These are phyloP conservation scores for Stagonosporopsis cucurbitacearum DNA, from an alignment of 2,329 filamentous ascomycete species.

Conservation along the genomic window DNA sequence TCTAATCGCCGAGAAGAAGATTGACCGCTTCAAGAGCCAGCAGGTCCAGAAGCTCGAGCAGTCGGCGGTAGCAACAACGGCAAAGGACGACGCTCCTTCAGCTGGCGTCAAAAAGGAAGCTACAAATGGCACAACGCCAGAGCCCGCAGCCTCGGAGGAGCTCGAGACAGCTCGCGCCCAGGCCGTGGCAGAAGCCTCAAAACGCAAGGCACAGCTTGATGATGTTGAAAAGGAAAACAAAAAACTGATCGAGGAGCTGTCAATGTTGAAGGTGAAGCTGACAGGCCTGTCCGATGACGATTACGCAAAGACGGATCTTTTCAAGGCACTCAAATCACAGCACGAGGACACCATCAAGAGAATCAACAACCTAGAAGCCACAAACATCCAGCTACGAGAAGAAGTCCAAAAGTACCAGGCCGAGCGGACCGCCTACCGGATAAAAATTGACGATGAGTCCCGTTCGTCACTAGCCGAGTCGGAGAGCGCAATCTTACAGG, in stretches of 20 bases:
- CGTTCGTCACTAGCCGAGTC: slow-evolving; percentile 75
- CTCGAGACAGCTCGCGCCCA: slow-evolving; percentile 79
- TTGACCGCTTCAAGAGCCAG: slow-evolving; percentile 85
- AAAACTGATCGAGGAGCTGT: slow-evolving; percentile 78
- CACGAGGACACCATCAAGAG: slow-evolving; percentile 92
- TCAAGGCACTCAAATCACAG: slow-evolving; percentile 88
- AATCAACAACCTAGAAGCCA: slow-evolving; percentile 88
- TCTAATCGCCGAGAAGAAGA: slow-evolving; percentile 92
- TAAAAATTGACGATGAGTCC: slow-evolving; percentile 80
- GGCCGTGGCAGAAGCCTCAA: slow-evolving; percentile 74
- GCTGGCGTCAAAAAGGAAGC: slow-evolving; percentile 59
- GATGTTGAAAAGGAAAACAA: slow-evolving; percentile 78
- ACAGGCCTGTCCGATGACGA: slow-evolving; percentile 87
- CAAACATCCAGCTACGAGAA: slow-evolving; percentile 82
- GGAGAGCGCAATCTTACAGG: slow-evolving; percentile 79
- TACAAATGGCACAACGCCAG: slow-evolving; percentile 63
- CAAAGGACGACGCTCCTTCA: slow-evolving; percentile 51
- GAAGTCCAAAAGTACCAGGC: slow-evolving; percentile 85
- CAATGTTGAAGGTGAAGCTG: slow-evolving; percentile 70
- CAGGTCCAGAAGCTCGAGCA: slow-evolving; percentile 93
- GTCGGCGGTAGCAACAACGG: slow-evolving; percentile 63
- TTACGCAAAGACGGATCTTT: slow-evolving; percentile 88
- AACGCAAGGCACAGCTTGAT: slow-evolving; percentile 88
- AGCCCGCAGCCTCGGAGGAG: slow-evolving; percentile 65
- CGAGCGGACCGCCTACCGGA: slow-evolving; percentile 82